Evolutionary conservation across 768 basidiomycete species (phyloP).

Genomic region (Coprinopsis marcescibilis): DNA sequence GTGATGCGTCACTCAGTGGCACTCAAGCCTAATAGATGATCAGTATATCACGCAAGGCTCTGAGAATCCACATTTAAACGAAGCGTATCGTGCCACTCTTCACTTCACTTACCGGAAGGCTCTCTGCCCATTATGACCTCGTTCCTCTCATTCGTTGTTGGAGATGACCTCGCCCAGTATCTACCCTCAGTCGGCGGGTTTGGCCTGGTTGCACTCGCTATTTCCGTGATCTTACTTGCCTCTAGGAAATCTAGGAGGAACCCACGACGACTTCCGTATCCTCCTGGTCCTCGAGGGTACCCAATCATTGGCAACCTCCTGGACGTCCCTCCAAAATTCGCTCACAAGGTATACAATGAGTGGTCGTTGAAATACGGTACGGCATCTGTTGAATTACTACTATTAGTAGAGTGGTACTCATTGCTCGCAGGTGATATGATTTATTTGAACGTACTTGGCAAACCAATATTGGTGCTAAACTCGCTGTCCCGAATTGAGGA

Average conservation of each 20-base stretch:
- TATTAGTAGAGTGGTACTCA: neutral
- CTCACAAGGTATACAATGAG: constrained; percentile 10
- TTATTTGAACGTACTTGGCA: constrained; percentile 10
- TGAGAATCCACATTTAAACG: too few species aligned
- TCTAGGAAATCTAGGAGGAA: neutral
- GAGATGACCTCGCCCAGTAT: too few species aligned
- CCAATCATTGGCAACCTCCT: constrained; percentile 13
- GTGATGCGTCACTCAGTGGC: too few species aligned
- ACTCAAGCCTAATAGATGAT: too few species aligned
- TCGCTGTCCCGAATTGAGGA: constrained; percentile 6
- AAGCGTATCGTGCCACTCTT: too few species aligned
- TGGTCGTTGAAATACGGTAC: constrained; percentile 11
- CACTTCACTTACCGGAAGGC: too few species aligned
- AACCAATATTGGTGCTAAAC: constrained; percentile 12
- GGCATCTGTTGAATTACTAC: neutral
- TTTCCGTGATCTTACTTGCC: too few species aligned
- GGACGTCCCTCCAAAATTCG: constrained; percentile 11
- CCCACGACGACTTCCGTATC: constrained; percentile 7
- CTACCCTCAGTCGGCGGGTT: too few species aligned
- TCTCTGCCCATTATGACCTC: too few species aligned
- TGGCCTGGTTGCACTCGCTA: too few species aligned
- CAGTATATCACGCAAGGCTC: too few species aligned
- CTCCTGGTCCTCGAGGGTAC: constrained; percentile 14
- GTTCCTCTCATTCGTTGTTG: too few species aligned
- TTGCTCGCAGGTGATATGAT: constrained; percentile 12